phyloP scores from a whole-genome alignment of 257 asterid species.

The Solanum gracilifrons region DNA sequence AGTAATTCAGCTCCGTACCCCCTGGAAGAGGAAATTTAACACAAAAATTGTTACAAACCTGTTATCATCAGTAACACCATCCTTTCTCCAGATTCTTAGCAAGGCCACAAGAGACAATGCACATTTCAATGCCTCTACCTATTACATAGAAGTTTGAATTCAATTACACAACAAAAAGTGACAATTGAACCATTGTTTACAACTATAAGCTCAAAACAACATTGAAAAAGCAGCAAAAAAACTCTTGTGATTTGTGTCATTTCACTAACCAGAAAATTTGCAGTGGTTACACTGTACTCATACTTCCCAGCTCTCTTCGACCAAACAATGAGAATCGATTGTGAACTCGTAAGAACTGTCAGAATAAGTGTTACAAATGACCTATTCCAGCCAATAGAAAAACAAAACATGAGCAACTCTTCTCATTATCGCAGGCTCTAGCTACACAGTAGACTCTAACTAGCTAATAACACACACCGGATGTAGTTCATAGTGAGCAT shows the following conservation, averaged over 20 bases:
- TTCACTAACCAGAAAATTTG: conserved; percentile 87
- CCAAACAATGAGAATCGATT: conserved; percentile 98
- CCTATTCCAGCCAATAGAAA: conserved; percentile 30
- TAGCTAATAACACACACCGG: background rate
- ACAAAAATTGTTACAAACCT: conserved; percentile 32
- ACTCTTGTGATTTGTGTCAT: background rate
- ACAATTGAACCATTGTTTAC: background rate
- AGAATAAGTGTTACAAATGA: conserved; percentile 69
- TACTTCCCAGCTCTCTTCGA: conserved; percentile 98
- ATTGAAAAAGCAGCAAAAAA: background rate
- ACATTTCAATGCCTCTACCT: conserved; percentile 97
- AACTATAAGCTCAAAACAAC: background rate
- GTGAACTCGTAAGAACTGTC: conserved; percentile 96
- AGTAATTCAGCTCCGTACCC: background rate
- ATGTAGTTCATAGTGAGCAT: background rate
- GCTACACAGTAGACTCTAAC: background rate
- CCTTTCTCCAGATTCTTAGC: conserved; percentile 73
- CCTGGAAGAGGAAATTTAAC: background rate
- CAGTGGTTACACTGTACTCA: conserved; percentile 97
- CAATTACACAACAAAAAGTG: background rate
- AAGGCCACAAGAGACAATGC: conserved; percentile 81
- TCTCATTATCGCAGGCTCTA: background rate
- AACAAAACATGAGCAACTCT: background rate
- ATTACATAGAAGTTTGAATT: background rate
- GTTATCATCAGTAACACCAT: conserved; percentile 90